Conservation (phyloP, 2,329 filamentous ascomycete species). For the Atkinsonella hypoxylon region DNA sequence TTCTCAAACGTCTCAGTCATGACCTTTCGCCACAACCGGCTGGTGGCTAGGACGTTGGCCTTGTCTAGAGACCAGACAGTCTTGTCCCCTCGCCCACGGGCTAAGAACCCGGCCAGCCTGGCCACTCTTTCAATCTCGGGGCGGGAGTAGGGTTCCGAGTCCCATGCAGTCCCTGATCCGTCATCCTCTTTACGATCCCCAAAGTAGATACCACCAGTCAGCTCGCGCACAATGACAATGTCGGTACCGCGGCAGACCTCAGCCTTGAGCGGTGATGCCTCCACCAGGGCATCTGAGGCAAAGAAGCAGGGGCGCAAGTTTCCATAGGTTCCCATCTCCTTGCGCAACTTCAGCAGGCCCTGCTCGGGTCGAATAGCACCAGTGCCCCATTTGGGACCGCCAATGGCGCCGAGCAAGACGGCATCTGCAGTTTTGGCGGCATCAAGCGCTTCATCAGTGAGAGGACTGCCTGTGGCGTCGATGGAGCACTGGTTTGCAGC, state of each 20-base stretch:
- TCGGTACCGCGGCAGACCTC: constrained; percentile 77
- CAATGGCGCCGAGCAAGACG: constrained; percentile 84
- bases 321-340: constrained; percentile 86
- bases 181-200: constrained; percentile 58
- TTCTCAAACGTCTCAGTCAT: constrained; percentile 73
- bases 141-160: constrained; percentile 78
- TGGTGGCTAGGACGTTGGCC: constrained; percentile 89
- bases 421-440: constrained; percentile 81
- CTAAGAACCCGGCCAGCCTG: constrained; percentile 68
- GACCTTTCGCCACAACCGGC: constrained; percentile 77
- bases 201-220: constrained; percentile 93
- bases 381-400: constrained; percentile 93
- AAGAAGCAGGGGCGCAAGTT: constrained; percentile 97
- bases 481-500: constrained; percentile 60
- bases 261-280: constrained; percentile 76
- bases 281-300: constrained; percentile 73
- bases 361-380: constrained; percentile 82
- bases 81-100: constrained; percentile 59
- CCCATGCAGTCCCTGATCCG: constrained; percentile 50
- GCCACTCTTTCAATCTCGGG: constrained; percentile 81
- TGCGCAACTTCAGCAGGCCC: constrained; percentile 80
- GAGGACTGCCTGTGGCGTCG: constrained; percentile 62
- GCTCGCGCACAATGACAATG: constrained; percentile 84
- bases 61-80: constrained; percentile 75
- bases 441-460: constrained; percentile 71